Evolutionary conservation across 1,284 basidiomycete genomes (phyloP).

Genomic region (Exobasidium rhododendri): DNA sequence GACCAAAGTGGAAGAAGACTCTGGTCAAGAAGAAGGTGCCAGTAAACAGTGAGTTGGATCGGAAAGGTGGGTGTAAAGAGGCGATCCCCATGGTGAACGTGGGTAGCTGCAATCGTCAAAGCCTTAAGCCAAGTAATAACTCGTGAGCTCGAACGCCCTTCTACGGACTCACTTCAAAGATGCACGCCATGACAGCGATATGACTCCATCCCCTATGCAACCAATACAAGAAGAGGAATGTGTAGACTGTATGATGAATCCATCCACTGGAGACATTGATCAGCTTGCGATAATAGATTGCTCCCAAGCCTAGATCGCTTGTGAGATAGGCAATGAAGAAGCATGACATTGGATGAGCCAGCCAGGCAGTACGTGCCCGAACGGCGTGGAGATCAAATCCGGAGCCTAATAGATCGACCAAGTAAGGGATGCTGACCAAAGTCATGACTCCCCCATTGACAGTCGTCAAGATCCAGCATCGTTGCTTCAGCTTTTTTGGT

Average conservation of each 20-base stretch:
- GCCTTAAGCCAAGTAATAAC: neutral
- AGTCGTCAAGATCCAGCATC: conserved; percentile 54
- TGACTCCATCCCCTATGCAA: conserved; percentile 45
- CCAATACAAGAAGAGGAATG: conserved; percentile 40
- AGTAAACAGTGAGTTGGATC: conserved; percentile 52
- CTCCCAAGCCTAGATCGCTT: conserved; percentile 44
- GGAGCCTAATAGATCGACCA: conserved; percentile 37
- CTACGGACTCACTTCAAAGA: conserved; percentile 47
- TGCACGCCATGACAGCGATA: conserved; percentile 35
- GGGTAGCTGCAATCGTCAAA: conserved; percentile 27
- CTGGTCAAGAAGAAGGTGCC: conserved; percentile 48
- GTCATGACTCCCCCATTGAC: conserved; percentile 45
- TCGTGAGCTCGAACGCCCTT: neutral
- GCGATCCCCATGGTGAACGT: conserved; percentile 52
- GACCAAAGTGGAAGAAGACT: conserved; percentile 45
- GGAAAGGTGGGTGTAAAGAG: conserved; percentile 39
- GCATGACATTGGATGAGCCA: conserved; percentile 38
- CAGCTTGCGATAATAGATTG: conserved; percentile 47
- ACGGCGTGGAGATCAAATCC: conserved; percentile 39
- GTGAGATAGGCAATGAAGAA: conserved; percentile 52
- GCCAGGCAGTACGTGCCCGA: conserved; percentile 28
- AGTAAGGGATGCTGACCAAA: conserved; percentile 39
- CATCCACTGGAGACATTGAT: conserved; percentile 52
- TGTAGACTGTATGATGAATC: conserved; percentile 50
- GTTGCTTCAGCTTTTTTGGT: conserved; percentile 43